Evolutionary conservation across 75 land plant genomes (phyloP).

Genomic region (Isoetes taiwanensis): DNA sequence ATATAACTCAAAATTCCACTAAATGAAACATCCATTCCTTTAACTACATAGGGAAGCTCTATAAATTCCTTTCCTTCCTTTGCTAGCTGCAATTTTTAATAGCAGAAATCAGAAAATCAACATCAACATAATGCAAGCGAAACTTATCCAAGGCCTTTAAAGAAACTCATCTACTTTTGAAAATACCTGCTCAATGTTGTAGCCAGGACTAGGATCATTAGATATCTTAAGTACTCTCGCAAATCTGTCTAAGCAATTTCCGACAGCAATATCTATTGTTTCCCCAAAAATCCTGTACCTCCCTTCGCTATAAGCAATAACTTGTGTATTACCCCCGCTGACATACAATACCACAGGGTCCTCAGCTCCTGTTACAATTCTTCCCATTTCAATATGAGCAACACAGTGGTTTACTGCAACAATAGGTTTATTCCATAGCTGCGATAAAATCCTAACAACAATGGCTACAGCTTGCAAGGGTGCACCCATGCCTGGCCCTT

Average conservation of each 20-base stretch:
- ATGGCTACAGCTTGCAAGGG: conserved; percentile 21
- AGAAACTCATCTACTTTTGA: neutral
- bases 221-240: conserved; percentile 23
- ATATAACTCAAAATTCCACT: conserved; percentile 93
- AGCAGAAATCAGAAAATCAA: neutral
- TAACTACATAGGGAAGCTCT: conserved; percentile 92
- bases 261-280: conserved; percentile 26
- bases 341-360: conserved; percentile 25
- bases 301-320: conserved; percentile 25
- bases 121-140: neutral
- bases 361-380: conserved; percentile 20
- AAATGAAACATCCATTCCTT: conserved; percentile 99
- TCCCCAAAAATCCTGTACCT: conserved; percentile 27
- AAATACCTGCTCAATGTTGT: conserved; percentile 27
- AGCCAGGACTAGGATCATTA: conserved; percentile 27
- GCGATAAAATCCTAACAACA: conserved; percentile 16
- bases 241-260: conserved; percentile 27
- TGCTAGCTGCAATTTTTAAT: conserved; percentile 44
- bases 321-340: conserved; percentile 29
- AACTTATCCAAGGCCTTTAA: neutral
- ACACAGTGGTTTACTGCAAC: conserved; percentile 30
- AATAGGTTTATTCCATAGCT: conserved; percentile 24
- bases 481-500: conserved; percentile 28
- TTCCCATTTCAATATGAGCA: conserved; percentile 28
- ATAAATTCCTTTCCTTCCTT: conserved; percentile 75